Conservation (phyloP, 768 basidiomycete species). For the Phlegmacium glaucopus region DNA sequence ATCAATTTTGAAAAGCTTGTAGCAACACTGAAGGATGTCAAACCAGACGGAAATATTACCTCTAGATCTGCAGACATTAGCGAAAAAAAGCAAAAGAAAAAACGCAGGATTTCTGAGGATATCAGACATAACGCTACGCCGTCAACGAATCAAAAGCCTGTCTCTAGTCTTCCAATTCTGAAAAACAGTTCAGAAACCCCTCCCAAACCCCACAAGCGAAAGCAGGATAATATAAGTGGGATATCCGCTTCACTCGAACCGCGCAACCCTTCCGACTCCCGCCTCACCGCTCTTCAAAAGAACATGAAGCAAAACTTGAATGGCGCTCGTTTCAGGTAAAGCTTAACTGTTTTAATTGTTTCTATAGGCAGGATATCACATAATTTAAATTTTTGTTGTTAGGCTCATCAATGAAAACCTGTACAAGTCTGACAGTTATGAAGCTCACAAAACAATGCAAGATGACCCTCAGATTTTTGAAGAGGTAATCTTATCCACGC, state of each 20-base stretch:
- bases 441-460: conserved; percentile 80
- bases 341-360: background rate
- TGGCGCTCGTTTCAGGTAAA: conserved; percentile 85
- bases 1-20: conserved; percentile 63
- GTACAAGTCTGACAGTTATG: conserved; percentile 79
- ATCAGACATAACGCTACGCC: background rate
- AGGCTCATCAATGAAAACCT: conserved; percentile 92
- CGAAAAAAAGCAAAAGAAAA: conserved; percentile 8
- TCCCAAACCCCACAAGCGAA: conserved; percentile 10
- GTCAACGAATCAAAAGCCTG: conserved; percentile 3
- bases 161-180: no score
- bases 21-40: conserved; percentile 36
- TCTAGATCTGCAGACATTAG: conserved; percentile 9
- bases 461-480: conserved; percentile 77
- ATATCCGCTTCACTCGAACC: conserved; percentile 12
- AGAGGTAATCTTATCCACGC: conserved; percentile 54
- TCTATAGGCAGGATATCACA: background rate
- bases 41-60: conserved; percentile 16
- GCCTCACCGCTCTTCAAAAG: conserved; percentile 71
- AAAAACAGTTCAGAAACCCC: background rate
- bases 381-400: background rate
- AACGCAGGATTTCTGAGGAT: conserved; percentile 10
- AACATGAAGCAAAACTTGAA: conserved; percentile 77
- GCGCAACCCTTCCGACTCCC: conserved; percentile 11
- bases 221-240: conserved; percentile 4